These are phyloP conservation scores for Exophiala sp. DNA, from an alignment of 2,329 filamentous ascomycete species.

Conservation along the genomic window DNA sequence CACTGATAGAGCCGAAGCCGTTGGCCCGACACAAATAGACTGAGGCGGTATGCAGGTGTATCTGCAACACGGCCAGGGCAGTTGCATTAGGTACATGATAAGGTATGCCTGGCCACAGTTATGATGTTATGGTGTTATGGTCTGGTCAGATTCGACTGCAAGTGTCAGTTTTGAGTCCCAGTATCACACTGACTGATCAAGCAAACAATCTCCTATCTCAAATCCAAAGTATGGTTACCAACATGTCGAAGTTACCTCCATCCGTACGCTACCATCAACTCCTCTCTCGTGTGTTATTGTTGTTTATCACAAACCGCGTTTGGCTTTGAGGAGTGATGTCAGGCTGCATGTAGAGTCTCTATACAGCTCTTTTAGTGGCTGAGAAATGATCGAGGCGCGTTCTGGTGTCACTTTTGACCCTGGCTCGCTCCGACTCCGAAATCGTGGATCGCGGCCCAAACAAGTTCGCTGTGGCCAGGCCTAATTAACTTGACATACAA, in stretches of 20 bases:
- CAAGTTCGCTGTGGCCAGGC: neutral
- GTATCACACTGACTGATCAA: neutral
- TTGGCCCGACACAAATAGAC: neutral
- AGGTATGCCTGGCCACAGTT: too few relatives aligned
- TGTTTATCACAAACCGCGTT: conserved; percentile 3
- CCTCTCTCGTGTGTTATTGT: neutral
- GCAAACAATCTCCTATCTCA: neutral
- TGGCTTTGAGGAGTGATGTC: conserved; percentile 4
- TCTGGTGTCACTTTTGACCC: too few relatives aligned
- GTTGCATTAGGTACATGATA: neutral
- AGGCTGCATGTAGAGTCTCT: conserved; percentile 1
- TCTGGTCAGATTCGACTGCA: too few relatives aligned
- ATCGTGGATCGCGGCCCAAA: neutral
- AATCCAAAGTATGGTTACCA: neutral
- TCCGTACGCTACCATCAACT: neutral
- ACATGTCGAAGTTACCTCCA: neutral
- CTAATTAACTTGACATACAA: neutral
- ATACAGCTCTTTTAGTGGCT: conserved; percentile 1
- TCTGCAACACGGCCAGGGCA: neutral
- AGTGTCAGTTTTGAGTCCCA: neutral
- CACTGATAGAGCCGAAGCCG: neutral
- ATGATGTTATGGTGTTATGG: too few relatives aligned
- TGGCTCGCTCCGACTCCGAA: neutral
- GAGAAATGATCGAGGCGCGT: neutral
- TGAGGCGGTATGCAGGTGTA: neutral